Evolutionary conservation across 495 filamentous ascomycete species (phyloP).

Genomic region (Aspergillus cristatus): DNA sequence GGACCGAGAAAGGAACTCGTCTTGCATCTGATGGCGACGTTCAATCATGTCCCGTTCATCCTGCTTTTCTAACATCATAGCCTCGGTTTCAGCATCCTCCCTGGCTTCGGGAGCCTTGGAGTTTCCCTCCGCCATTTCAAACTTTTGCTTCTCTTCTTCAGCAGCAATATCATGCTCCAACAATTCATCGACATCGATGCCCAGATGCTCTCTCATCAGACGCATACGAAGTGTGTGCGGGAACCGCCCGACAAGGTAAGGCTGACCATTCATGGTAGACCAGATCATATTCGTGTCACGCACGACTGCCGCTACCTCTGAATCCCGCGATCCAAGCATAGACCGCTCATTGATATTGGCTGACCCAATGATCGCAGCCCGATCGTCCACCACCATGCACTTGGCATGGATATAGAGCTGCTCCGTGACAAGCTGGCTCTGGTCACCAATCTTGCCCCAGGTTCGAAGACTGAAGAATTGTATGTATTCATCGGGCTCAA

Average conservation of each 20-base stretch:
- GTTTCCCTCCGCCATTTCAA: slow-evolving; percentile 29
- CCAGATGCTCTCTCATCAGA: slow-evolving; percentile 94
- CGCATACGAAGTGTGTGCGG: slow-evolving; percentile 88
- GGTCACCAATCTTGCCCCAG: slow-evolving; percentile 87
- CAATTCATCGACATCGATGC: slow-evolving; percentile 86
- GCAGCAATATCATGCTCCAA: slow-evolving; percentile 63
- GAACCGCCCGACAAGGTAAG: slow-evolving; percentile 84
- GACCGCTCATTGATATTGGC: slow-evolving; percentile 99
- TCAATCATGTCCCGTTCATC: slow-evolving; percentile 46
- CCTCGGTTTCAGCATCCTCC: slow-evolving; percentile 23
- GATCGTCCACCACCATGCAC: slow-evolving; percentile 92
- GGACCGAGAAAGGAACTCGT: slow-evolving; percentile 51
- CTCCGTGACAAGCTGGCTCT: slow-evolving; percentile 78
- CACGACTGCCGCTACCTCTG: slow-evolving; percentile 84
- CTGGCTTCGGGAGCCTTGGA: slow-evolving; percentile 11
- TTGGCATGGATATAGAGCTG: slow-evolving; percentile 99
- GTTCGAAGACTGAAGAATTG: slow-evolving; percentile 86
- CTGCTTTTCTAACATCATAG: slow-evolving; percentile 31
- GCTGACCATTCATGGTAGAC: slow-evolving; percentile 82
- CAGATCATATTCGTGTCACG: slow-evolving; percentile 89
- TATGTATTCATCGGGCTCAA: slow-evolving; percentile 96
- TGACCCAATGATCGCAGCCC: slow-evolving; percentile 88
- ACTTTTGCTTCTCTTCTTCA: slow-evolving; percentile 36
- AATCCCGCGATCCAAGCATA: slow-evolving; percentile 86
- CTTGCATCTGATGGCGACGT: slow-evolving; percentile 48